Evolutionary conservation across 371 early-diverging fungal genomes (phyloP), one percentile per base, ranked within the genome.

Genomic region (Syncephalastrum contaminatum): DNA sequence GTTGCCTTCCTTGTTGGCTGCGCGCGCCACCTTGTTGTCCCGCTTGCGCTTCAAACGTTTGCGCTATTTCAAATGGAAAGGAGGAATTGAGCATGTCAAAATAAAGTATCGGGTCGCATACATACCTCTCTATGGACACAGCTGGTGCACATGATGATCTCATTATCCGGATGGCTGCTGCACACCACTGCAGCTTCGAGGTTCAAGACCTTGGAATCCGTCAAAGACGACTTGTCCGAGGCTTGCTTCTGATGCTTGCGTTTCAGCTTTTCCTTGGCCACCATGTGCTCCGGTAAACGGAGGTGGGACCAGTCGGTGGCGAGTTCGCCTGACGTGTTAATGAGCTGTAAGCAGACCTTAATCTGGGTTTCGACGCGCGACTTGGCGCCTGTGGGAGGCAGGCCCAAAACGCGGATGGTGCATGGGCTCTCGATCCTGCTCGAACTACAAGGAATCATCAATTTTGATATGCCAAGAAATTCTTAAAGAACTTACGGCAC

Each of bases 341-440:
- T 77, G 12, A 92, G 67, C 52, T 89, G 88, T 49, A 92, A 58
- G 36, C 89, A 88, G 6, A 91, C 71, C 55, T 89, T 90, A 65
- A 89, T 89, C 62, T 91, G 92, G 25, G 92, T 92, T 60, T 92
- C 91, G 19, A 92, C 92, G 18, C 91, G 73, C 15, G 88, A 89
- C 56, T 89, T 88, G 8, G 90, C 92, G 22, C 89, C 88, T 27
- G 81, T 77, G 44, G 62, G 66, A 7, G 92, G 88, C 14, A 91
- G 77, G 4, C 91, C 92, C 15, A 86, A 72, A 12, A 88, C 81
- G 10, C 79, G 66, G 53, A 87, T 72, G 51, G 76, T 78, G 61
- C 67, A 76, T 16, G 68, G 72, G 13, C 57, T 64, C 48, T 69
- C 72, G 25, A 48, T 50, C 47, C 58, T 66, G 25, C 56, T 54